Evolutionary conservation across 768 basidiomycete genomes (phyloP).

Genomic region (Aureoboletus auriporus): DNA sequence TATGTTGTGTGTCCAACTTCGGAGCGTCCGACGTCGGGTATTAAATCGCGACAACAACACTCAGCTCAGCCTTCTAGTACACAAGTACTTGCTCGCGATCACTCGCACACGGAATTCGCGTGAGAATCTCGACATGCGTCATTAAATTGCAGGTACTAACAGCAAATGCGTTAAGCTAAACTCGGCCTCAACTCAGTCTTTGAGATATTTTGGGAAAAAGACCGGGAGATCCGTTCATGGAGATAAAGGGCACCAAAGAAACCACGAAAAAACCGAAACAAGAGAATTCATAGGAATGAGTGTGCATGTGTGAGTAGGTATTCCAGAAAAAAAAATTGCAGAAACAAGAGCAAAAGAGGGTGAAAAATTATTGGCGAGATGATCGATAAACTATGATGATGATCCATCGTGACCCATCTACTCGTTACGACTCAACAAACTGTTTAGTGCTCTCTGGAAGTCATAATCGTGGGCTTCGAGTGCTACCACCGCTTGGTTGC

Average conservation of each 20-base stretch:
- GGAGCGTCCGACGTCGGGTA: constrained; percentile 15
- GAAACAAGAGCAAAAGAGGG: background rate
- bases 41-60: constrained; percentile 1
- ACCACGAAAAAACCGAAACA: constrained; percentile 2
- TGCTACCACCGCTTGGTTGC: constrained; percentile 76
- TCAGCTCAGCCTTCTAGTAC: too few species aligned
- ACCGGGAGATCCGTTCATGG: constrained; percentile 17
- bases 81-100: background rate
- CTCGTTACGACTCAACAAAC: constrained; percentile 44
- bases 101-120: constrained; percentile 5
- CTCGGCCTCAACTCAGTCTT: background rate
- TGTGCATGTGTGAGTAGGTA: constrained; percentile 26
- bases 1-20: constrained; percentile 14
- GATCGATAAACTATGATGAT: constrained; percentile 15
- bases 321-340: constrained; percentile 10
- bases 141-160: background rate
- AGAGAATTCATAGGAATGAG: constrained; percentile 22
- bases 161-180: background rate
- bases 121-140: constrained; percentile 11
- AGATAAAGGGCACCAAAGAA: background rate
- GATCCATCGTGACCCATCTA: constrained; percentile 1
- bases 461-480: constrained; percentile 85
- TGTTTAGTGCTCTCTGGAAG: constrained; percentile 73
- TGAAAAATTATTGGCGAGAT: constrained; percentile 19
- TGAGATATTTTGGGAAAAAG: constrained; percentile 3